Conservation (phyloP, 306 rosid genomes). For the Rosa rugosa region DNA sequence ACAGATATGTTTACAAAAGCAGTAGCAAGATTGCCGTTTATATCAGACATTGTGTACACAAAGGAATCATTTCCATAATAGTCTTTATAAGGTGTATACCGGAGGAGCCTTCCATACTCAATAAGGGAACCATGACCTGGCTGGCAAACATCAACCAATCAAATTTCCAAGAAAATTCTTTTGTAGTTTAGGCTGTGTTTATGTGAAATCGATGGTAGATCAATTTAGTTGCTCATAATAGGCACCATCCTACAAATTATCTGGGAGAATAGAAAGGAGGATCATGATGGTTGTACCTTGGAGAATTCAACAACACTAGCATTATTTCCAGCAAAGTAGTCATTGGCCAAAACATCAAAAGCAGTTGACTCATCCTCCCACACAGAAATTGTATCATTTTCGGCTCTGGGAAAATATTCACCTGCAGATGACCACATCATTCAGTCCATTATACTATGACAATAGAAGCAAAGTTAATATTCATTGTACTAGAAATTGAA, state of each 20-base stretch:
- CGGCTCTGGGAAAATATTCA: slow-evolving; percentile 79
- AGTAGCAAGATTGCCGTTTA: slow-evolving; percentile 73
- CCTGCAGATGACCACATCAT: slow-evolving; percentile 36
- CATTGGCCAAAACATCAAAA: slow-evolving; percentile 66
- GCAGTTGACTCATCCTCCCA: slow-evolving; percentile 89
- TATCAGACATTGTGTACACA: slow-evolving; percentile 68
- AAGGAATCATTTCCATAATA: slow-evolving; percentile 76
- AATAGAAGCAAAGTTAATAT: background rate
- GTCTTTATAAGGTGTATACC: slow-evolving; percentile 66
- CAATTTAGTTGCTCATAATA: background rate
- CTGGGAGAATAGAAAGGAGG: background rate
- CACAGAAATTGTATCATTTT: slow-evolving; percentile 51
- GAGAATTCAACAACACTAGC: slow-evolving; percentile 60
- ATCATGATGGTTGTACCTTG: slow-evolving; percentile 42
- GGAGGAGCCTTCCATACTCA: slow-evolving; percentile 58
- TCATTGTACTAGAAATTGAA: background rate
- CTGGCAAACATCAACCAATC: slow-evolving; percentile 41
- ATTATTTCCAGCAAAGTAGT: slow-evolving; percentile 71
- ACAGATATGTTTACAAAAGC: slow-evolving; percentile 61
- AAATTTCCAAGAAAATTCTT: background rate
- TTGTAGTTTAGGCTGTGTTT: background rate
- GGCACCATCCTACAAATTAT: background rate
- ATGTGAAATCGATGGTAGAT: background rate
- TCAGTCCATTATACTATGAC: background rate
- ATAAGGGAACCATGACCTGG: slow-evolving; percentile 73